phyloP scores from a whole-genome alignment of 441 rosid species.

The Cnidoscolus chayamansa region DNA sequence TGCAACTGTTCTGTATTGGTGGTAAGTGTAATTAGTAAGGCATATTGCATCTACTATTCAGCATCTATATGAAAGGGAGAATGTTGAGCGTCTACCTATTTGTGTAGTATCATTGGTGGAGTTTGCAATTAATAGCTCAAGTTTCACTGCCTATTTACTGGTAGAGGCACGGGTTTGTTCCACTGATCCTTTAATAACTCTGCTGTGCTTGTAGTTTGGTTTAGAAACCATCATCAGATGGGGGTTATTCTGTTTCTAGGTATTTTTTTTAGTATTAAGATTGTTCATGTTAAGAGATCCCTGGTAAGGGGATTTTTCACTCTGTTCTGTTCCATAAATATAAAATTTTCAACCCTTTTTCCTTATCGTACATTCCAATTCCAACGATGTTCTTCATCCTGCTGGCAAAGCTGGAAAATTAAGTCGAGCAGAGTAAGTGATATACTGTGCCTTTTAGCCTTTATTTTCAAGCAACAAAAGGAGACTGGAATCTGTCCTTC shows the following conservation, averaged over 20 bases:
- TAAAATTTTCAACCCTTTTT: conserved; percentile 26
- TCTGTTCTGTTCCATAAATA: conserved; percentile 26
- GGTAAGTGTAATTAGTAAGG: conserved; percentile 26
- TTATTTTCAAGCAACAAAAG: conserved; percentile 53
- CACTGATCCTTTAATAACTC: conserved; percentile 23
- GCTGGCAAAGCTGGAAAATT: conserved; percentile 44
- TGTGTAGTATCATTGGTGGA: conserved; percentile 31
- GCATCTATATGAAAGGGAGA: conserved; percentile 21
- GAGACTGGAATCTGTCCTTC: conserved; percentile 44
- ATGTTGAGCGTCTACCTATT: conserved; percentile 27
- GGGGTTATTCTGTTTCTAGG: conserved; percentile 30
- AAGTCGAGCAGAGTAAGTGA: conserved; percentile 47
- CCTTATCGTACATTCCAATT: conserved; percentile 38
- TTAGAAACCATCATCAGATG: conserved; percentile 30
- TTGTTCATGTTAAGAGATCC: conserved; percentile 30
- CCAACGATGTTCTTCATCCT: conserved; percentile 52
- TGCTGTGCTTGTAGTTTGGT: conserved; percentile 23
- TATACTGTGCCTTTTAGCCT: conserved; percentile 44
- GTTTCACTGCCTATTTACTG: conserved; percentile 38
- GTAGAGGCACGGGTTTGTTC: conserved; percentile 30
- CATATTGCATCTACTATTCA: conserved; percentile 11
- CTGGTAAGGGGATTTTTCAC: conserved; percentile 48
- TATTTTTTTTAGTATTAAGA: conserved; percentile 30
- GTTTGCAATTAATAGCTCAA: conserved; percentile 39
- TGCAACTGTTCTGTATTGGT: conserved; percentile 9